A percentile compares a stretch with the other conserved stretches of the same genome.
Conservation (phyloP, 2,329 filamentous ascomycete genomes). For the Claviceps arundinis region DNA sequence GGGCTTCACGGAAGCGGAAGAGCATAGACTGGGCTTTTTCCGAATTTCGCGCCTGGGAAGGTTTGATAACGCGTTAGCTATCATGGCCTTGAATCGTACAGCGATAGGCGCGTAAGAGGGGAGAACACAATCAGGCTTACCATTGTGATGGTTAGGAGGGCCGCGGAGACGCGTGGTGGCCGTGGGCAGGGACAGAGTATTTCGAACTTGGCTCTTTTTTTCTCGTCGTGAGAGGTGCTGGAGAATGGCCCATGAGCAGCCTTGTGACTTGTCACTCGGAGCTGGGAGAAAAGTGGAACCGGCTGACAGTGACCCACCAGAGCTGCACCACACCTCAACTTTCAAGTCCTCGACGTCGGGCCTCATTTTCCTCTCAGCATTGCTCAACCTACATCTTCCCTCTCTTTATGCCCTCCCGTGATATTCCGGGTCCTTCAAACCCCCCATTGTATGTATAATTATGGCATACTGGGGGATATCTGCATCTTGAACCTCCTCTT, state of each 20-base stretch:
- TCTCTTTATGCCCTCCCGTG: neutral
- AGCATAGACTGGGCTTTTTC: constrained; percentile 99
- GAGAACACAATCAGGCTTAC: neutral
- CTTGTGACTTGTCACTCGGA: neutral
- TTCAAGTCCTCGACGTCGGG: too few relatives aligned
- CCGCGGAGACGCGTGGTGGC: neutral
- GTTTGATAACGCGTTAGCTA: neutral
- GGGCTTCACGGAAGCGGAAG: constrained; percentile 96
- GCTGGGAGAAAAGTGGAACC: neutral
- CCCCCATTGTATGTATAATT: neutral
- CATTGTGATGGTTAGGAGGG: neutral
- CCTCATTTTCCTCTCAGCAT: neutral
- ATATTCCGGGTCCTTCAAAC: neutral
- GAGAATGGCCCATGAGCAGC: neutral
- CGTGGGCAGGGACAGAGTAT: neutral
- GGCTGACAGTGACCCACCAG: neutral
- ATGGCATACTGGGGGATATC: neutral
- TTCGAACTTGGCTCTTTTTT: neutral
- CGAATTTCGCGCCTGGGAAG: constrained; percentile 73
- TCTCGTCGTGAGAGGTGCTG: neutral
- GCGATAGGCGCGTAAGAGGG: neutral
- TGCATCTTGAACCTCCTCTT: too few relatives aligned
- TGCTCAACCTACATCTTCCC: neutral
- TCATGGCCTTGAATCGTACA: neutral
- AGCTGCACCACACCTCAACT: neutral